A percentile compares a stretch with the other conserved stretches of the same genome.
Conservation (phyloP, 2,329 filamentous ascomycete genomes). For the Plectosphaerella plurivora region DNA sequence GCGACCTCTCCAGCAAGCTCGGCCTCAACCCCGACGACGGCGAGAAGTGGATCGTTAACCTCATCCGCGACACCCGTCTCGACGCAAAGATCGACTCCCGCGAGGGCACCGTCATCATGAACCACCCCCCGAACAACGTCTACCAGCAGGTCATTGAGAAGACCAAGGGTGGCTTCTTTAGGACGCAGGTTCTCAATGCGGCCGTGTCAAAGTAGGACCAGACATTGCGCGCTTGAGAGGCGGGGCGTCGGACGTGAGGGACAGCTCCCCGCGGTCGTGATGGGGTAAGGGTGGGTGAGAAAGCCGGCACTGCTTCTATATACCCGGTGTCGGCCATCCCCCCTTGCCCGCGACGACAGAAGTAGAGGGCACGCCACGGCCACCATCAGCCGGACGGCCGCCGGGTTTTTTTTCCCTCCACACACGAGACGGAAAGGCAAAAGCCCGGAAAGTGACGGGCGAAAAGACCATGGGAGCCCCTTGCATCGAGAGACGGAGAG, state of each 20-base stretch:
- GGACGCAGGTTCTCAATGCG: slow-evolving; percentile 88
- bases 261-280: no score
- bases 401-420: no score
- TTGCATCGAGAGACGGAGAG: not conserved
- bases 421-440: no score
- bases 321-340: no score
- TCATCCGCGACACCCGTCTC: slow-evolving; percentile 94
- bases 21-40: slow-evolving; percentile 91
- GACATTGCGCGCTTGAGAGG: no score
- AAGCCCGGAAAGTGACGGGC: no score
- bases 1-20: slow-evolving; percentile 87
- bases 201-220: slow-evolving; percentile 48
- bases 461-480: not conserved
- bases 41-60: slow-evolving; percentile 99
- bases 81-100: slow-evolving; percentile 99
- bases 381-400: no score
- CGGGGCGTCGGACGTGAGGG: no score
- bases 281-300: not conserved
- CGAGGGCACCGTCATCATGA: slow-evolving; percentile 98
- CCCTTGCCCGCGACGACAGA: no score
- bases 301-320: no score
- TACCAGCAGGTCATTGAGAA: slow-evolving; percentile 99
- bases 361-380: no score
- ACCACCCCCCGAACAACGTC: slow-evolving; percentile 96
- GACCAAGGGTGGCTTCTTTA: slow-evolving; percentile 98